Evolutionary conservation across 139 green algal genomes (phyloP), one percentile per base, ranked within the genome.

Genomic region (Chlamydomonas schloesseri): DNA sequence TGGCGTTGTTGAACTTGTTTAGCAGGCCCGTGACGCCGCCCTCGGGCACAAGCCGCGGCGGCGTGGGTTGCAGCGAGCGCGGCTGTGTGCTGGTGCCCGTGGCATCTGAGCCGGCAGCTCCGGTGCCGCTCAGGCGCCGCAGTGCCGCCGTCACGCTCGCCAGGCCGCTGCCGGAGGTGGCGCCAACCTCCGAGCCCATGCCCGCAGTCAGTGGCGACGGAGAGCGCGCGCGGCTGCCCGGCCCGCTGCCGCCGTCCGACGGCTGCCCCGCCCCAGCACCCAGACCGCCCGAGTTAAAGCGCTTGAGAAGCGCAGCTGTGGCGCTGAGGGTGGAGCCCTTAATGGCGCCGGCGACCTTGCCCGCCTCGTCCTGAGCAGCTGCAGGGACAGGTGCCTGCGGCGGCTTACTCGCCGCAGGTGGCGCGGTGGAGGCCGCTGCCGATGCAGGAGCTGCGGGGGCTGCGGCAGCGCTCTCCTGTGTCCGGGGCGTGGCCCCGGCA

Each of bases 241-340:
- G 42, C 42, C 42, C 42, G 42, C 42, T 50, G 42, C 42, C 14
- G 58, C 34, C 29, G 34, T 58, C 21, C 24, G 67, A 58, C 18
- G 75, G 24, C 42, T 42, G 10, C 42, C 37, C 42, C 5, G 26
- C 71, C n/a, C n/a, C n/a, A 24, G 13, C 33, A 24, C 73, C 73
- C 46, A 81, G 53, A 10, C 76, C 60, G 20, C 76, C 76, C 11
- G 76, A 73, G 42, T 83, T 83, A 42, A 83, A 62, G 37, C 76
- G 76, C 42, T 73, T 60, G 26, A 83, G 62, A 28, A 83, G 76
- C 18, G 76, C 46, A 10, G 62, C 33, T 0, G 76, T 83, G 76
- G 15, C 33, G 57, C 74, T 82, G 57, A 71, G n/a, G 17, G 29
- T n/a, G 17, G 29, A 17, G n/a, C 73, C 31, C 14, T 13, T 36